Percentiles rank a stretch among this genome's conserved stretches.
Evolutionary conservation across 352 stramenopile species (phyloP).

Genomic region (Phytophthora pisi): DNA sequence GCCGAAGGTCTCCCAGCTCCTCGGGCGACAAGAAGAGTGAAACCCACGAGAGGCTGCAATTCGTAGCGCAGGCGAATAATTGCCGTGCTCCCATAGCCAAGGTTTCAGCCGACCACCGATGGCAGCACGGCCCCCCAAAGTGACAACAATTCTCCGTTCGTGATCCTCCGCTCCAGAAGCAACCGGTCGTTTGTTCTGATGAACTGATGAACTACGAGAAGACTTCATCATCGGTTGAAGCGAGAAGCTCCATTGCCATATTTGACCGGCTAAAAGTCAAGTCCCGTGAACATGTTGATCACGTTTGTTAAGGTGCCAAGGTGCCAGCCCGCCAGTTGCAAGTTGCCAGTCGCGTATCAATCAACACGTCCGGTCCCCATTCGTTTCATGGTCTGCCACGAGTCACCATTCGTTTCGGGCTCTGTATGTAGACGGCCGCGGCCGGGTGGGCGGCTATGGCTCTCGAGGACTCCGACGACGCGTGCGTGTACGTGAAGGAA

Average conservation of each 20-base stretch:
- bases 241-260: neutral
- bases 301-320: no score
- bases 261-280: neutral
- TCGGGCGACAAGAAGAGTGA: neutral
- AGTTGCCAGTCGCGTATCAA: neutral
- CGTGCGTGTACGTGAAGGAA: slow-evolving; percentile 56
- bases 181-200: neutral
- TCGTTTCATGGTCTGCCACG: slow-evolving; percentile 20
- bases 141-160: neutral
- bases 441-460: slow-evolving; percentile 6
- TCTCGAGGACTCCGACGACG: slow-evolving; percentile 13
- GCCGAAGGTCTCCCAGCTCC: neutral
- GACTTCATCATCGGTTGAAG: neutral
- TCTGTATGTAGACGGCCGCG: slow-evolving; percentile 11
- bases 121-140: no score
- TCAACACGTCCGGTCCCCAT: slow-evolving; percentile 5
- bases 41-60: neutral
- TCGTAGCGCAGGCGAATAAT: neutral
- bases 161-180: neutral
- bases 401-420: slow-evolving; percentile 26
- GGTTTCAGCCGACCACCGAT: neutral
- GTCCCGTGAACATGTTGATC: neutral
- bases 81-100: neutral
- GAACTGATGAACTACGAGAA: neutral
- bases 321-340: neutral